Conservation (phyloP, 768 basidiomycete species). For the Thelephora ganbajun region DNA sequence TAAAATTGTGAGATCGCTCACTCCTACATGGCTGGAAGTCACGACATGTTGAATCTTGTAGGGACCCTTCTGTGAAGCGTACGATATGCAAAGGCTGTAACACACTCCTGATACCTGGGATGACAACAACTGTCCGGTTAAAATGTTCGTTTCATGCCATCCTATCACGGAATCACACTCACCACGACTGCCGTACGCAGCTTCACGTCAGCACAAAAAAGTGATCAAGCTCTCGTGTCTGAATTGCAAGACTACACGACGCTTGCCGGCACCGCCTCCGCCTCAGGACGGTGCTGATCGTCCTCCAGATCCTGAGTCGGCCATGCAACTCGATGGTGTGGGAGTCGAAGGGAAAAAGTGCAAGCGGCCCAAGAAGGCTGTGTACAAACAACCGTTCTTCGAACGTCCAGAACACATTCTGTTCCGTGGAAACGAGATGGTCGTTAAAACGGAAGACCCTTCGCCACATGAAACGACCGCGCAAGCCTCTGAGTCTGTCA, state of each 20-base stretch:
- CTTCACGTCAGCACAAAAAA: slow-evolving; percentile 35
- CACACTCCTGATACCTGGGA: slow-evolving; percentile 50
- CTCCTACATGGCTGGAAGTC: neutral
- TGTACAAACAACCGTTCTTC: slow-evolving; percentile 33
- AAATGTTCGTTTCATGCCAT: slow-evolving; percentile 28
- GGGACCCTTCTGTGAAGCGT: slow-evolving; percentile 78
- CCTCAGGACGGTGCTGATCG: neutral
- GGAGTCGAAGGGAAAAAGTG: slow-evolving; percentile 2
- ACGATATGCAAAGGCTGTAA: slow-evolving; percentile 62
- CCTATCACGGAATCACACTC: neutral
- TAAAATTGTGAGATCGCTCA: slow-evolving; percentile 46
- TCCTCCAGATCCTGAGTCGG: neutral
- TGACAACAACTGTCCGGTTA: slow-evolving; percentile 48
- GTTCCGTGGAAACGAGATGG: slow-evolving; percentile 45
- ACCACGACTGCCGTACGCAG: slow-evolving; percentile 20
- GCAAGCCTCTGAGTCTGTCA: too few species aligned
- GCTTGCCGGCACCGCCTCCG: slow-evolving; percentile 53
- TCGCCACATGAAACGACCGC: too few species aligned
- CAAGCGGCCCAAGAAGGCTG: neutral
- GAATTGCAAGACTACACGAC: slow-evolving; percentile 40
- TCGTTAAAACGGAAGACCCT: neutral
- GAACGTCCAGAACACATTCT: slow-evolving; percentile 51
- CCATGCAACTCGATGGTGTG: neutral
- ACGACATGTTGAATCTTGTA: slow-evolving; percentile 14
- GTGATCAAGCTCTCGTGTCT: slow-evolving; percentile 44